A percentile compares a stretch with the other conserved stretches of the same genome.
These are phyloP conservation scores for Narthecium ossifragum DNA, from an alignment of 106 monocot genomes.

Conservation along the genomic window DNA sequence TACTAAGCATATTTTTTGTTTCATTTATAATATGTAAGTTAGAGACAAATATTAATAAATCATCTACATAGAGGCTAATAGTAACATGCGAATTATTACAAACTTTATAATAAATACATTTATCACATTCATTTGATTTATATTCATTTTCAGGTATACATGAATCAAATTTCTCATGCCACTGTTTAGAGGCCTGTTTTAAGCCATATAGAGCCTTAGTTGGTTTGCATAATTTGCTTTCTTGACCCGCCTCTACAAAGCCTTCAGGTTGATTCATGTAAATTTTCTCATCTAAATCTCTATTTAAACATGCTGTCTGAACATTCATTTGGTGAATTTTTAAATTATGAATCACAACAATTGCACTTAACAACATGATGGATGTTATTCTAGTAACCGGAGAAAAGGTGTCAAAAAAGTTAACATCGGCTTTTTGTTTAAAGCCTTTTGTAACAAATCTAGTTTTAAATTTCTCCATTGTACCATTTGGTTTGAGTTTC, in stretches of 20 bases:
- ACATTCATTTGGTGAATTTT: slow-evolving; percentile 1
- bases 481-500: slow-evolving; percentile 1
- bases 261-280: background rate
- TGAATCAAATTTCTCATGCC: slow-evolving; percentile 5
- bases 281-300: background rate
- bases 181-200: background rate
- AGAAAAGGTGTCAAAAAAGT: slow-evolving; percentile 2
- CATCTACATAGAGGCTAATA: background rate
- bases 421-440: background rate
- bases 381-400: background rate
- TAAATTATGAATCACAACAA: background rate
- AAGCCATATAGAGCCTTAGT: background rate
- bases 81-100: background rate
- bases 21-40: background rate
- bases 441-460: background rate
- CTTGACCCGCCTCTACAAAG: background rate
- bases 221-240: background rate
- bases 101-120: background rate
- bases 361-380: background rate
- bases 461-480: background rate
- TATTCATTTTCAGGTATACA: background rate
- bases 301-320: background rate
- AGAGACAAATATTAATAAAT: background rate
- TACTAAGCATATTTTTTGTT: background rate
- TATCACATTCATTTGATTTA: background rate